Base-by-base conservation (phyloP, 352 stramenopile species). In the Pythium rhizo-oryzae region DNA sequence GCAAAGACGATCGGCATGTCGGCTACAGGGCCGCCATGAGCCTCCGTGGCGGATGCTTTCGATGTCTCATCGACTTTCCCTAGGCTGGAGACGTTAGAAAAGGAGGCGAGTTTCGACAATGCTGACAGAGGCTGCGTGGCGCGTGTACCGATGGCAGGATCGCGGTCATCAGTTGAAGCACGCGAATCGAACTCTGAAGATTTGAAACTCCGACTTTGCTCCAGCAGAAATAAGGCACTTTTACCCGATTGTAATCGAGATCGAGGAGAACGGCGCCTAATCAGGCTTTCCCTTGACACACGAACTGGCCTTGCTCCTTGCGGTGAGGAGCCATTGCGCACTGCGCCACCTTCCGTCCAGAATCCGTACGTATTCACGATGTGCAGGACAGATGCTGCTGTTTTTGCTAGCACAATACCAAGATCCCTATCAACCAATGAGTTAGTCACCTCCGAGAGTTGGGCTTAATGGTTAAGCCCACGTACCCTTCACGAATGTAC, bases 331-430 rank as follows among this genome's bases (percentile, higher is more conserved):
- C 16, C 33, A 56, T 25, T 55, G 30, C 43, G 56, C 5, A 19
- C 33, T n/a, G 16, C 4, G 11, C 62, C 28, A 11, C 8, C 37
- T 44, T 74, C 64, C 15, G 69, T 72, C 81, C 81, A 90, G 21
- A 75, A 80, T 4, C 74, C 78, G 47, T 90, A 90, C 5, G 79
- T 77, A 23, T 66, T 84, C 19, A 84, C 76, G n/a, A 90, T 87
- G n/a, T 79, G 70, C 18, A 86, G 76, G 25, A 89, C 81, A 12
- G 74, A 69, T 1, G 78, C 78, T 12, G 84, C 80, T 11, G 58
- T 77, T 68, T 76, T 82, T 5, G 81, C 77, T 30, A 92, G 75
- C 8, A 90, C 71, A 75, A 92, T 86, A 0, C 84, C 81, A 63
- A 90, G 85, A 68, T 92, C 84, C 0, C 84, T 92, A 35, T 18